These are phyloP conservation scores for Cutaneotrichosporon daszewskae DNA, from an alignment of 1,284 basidiomycete species.

Conservation along the genomic window DNA sequence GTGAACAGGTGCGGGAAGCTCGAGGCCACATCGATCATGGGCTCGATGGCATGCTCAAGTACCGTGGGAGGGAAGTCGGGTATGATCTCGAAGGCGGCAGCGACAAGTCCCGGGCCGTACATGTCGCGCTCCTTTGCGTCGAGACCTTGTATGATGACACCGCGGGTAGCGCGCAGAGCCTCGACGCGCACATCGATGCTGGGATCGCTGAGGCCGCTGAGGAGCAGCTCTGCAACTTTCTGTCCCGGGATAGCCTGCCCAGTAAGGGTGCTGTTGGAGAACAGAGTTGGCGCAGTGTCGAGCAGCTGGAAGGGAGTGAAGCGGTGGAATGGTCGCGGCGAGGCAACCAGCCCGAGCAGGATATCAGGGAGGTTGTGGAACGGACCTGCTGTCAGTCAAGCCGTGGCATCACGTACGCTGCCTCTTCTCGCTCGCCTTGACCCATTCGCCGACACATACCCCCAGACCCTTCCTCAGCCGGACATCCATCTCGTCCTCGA, in stretches of 20 bases:
- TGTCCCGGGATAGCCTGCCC: slow-evolving; percentile 20
- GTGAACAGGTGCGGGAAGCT: slow-evolving; percentile 61
- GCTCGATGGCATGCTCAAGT: slow-evolving; percentile 50
- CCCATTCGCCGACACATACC: slow-evolving; percentile 36
- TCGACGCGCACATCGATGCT: slow-evolving; percentile 38
- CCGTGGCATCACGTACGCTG: slow-evolving; percentile 27
- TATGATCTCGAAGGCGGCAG: slow-evolving; percentile 23
- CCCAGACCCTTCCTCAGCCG: slow-evolving; percentile 40
- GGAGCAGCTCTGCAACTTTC: slow-evolving; percentile 32
- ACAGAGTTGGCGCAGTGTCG: slow-evolving; percentile 27
- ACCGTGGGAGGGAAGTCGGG: slow-evolving; percentile 22
- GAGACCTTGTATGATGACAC: slow-evolving; percentile 30
- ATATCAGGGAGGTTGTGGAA: slow-evolving; percentile 28
- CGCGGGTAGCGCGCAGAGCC: slow-evolving; percentile 36
- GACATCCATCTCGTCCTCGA: slow-evolving; percentile 41
- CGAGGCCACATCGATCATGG: slow-evolving; percentile 65
- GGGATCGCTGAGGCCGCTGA: slow-evolving; percentile 35
- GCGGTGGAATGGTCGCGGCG: slow-evolving; percentile 35
- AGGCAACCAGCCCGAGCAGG: slow-evolving; percentile 31
- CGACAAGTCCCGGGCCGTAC: slow-evolving; percentile 25
- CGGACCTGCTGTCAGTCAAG: slow-evolving; percentile 25
- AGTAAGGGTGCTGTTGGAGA: slow-evolving; percentile 24
- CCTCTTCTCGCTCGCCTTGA: slow-evolving; percentile 27
- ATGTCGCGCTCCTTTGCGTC: slow-evolving; percentile 25
- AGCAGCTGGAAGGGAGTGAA: slow-evolving; percentile 41